Percentiles rank a stretch among this genome's conserved stretches.
Evolutionary conservation across 768 basidiomycete species (phyloP).

Genomic region (Cystofilobasidium macerans): DNA sequence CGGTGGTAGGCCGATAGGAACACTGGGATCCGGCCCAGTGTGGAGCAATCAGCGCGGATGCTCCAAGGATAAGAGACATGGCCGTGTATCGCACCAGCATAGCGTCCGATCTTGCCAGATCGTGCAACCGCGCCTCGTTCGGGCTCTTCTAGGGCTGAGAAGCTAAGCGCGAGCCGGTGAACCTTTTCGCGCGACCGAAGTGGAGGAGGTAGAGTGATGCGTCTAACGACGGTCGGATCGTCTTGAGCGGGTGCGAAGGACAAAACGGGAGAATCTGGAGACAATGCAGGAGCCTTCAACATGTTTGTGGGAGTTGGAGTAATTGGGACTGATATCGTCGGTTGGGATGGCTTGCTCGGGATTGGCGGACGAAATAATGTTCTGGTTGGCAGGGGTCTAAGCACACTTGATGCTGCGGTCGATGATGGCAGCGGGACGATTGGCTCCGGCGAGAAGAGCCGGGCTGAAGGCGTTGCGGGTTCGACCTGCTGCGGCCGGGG

Average conservation of each 20-base stretch:
- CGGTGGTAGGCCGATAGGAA: conserved; percentile 3
- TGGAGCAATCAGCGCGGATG: background rate
- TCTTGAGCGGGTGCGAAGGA: background rate
- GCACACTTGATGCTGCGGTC: too few species aligned
- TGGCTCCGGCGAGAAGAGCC: too few species aligned
- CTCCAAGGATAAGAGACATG: background rate
- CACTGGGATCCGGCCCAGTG: too few species aligned
- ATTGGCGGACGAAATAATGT: too few species aligned
- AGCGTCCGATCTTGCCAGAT: background rate
- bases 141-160: background rate
- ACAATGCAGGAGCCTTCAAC: background rate
- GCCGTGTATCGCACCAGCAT: background rate
- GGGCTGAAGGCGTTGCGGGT: too few species aligned
- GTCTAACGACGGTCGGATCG: background rate
- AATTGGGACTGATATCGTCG: background rate
- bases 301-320: background rate
- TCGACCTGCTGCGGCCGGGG: too few species aligned
- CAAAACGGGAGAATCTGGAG: background rate
- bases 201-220: background rate
- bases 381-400: too few species aligned
- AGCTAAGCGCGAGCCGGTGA: background rate
- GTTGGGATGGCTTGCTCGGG: too few species aligned
- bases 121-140: background rate
- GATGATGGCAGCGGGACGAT: too few species aligned
- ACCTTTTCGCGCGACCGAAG: background rate